Percentiles rank a stretch among this genome's conserved stretches.
phyloP scores from a whole-genome alignment of 2,329 filamentous ascomycete genomes.

The Raffaelea ambrosiae region DNA sequence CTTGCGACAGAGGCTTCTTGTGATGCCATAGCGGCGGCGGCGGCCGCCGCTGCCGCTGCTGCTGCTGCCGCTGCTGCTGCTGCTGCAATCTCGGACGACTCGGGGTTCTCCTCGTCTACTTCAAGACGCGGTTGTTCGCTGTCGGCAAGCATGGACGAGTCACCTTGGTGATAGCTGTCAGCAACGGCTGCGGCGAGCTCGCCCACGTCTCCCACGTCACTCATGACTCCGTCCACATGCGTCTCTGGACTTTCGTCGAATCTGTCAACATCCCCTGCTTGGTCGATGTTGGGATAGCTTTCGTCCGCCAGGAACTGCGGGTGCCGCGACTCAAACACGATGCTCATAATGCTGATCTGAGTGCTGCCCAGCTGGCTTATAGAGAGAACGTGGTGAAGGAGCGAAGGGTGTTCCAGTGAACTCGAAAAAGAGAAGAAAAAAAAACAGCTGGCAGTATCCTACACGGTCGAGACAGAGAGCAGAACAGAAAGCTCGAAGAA shows the following conservation, averaged over 20 bases:
- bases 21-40: no score
- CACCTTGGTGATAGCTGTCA: slow-evolving; percentile 10
- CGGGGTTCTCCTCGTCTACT: slow-evolving; percentile 1
- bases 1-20: no score
- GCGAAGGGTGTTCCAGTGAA: not conserved
- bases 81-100: slow-evolving; percentile 8
- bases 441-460: no score
- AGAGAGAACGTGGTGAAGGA: not conserved
- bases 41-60: slow-evolving; percentile 11
- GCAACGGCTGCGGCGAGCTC: slow-evolving; percentile 13
- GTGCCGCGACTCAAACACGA: slow-evolving; percentile 14
- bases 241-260: slow-evolving; percentile 11
- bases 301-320: slow-evolving; percentile 13
- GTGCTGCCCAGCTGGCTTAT: no score
- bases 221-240: slow-evolving; percentile 6
- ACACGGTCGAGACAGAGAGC: no score
- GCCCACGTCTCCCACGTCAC: slow-evolving; percentile 10
- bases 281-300: slow-evolving; percentile 16
- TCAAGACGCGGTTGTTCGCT: slow-evolving; percentile 10
- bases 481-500: no score
- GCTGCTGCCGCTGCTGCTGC: slow-evolving; percentile 9
- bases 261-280: slow-evolving; percentile 11
- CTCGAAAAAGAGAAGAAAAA: no score
- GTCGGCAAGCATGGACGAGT: slow-evolving; percentile 12
- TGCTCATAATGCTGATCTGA: no score